Conservation (phyloP, 1,284 basidiomycete species). For the Coriolopsis trogii region DNA sequence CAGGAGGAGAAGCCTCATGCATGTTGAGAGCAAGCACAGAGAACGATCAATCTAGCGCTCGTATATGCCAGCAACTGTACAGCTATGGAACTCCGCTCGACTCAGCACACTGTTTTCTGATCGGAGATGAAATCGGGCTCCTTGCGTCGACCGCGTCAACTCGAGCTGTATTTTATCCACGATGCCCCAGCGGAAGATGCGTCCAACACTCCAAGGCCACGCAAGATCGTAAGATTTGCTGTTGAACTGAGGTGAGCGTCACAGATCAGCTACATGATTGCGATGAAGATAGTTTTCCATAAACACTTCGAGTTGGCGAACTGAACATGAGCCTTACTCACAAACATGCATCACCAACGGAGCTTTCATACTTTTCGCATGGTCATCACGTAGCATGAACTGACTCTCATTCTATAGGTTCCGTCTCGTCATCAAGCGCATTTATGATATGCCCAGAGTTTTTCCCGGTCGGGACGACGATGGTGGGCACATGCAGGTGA, state of each 20-base stretch:
- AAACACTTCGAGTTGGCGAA: conserved; percentile 66
- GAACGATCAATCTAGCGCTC: conserved; percentile 6
- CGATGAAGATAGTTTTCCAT: conserved; percentile 68
- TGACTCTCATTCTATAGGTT: conserved; percentile 3
- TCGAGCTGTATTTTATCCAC: too few relatives aligned
- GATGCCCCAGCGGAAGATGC: too few relatives aligned
- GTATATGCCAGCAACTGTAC: conserved; percentile 33
- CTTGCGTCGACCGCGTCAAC: too few relatives aligned
- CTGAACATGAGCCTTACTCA: conserved; percentile 69
- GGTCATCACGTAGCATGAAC: background rate
- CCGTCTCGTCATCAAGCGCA: too few relatives aligned
- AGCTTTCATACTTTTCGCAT: conserved; percentile 33
- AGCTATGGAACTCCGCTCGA: conserved; percentile 31
- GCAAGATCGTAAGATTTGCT: background rate
- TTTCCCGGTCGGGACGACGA: too few relatives aligned
- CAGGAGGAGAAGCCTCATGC: background rate
- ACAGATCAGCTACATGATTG: conserved; percentile 12
- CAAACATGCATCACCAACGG: conserved; percentile 84
- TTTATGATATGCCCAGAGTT: too few relatives aligned
- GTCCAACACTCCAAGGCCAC: background rate
- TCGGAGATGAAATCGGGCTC: too few relatives aligned
- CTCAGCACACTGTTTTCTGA: conserved; percentile 12
- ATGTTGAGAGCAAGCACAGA: background rate
- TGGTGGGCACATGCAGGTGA: too few relatives aligned
- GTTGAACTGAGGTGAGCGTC: conserved; percentile 26